Percentiles rank a stretch among this genome's conserved stretches.
phyloP scores from a whole-genome alignment of 257 asterid genomes.

The Asclepias syriaca region DNA sequence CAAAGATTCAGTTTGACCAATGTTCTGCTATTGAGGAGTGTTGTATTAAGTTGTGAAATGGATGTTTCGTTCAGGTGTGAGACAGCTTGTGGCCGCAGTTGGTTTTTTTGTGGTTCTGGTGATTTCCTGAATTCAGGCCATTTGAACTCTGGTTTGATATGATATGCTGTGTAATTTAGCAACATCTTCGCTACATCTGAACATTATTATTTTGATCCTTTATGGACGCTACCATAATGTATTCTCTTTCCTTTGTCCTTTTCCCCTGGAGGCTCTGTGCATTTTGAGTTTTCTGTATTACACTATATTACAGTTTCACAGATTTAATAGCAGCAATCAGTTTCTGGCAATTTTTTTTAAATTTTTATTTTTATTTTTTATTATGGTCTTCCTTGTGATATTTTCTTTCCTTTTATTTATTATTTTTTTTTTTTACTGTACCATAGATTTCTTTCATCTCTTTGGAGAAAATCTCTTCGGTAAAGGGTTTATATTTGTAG shows the following conservation, averaged over 20 bases:
- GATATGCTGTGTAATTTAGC: conserved; percentile 64
- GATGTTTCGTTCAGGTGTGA: conserved; percentile 64
- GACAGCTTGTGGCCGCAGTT: conserved; percentile 64
- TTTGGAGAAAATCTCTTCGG: not conserved
- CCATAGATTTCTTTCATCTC: not conserved
- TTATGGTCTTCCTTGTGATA: not conserved
- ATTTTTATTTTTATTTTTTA: no score
- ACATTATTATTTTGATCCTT: conserved; percentile 36
- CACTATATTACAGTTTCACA: conserved; percentile 1
- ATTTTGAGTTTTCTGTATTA: not conserved
- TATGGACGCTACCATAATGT: conserved; percentile 28
- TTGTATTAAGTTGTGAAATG: conserved; percentile 47
- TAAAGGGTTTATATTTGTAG: not conserved
- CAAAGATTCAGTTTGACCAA: conserved; percentile 15
- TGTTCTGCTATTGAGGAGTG: conserved; percentile 31
- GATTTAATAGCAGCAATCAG: not conserved
- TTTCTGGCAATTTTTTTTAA: not conserved
- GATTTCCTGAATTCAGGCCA: conserved; percentile 51
- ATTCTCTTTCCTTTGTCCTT: conserved; percentile 20
- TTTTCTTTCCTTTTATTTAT: not conserved
- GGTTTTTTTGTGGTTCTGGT: conserved; percentile 63
- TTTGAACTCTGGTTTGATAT: conserved; percentile 62
- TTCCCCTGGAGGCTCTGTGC: not conserved
- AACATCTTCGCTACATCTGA: conserved; percentile 52
- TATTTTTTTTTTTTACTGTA: not conserved